A percentile compares a stretch with the other conserved stretches of the same genome.
These are phyloP conservation scores for Zygoascus hellenicus DNA, from an alignment of 1,139 yeast genomes.

Conservation along the genomic window DNA sequence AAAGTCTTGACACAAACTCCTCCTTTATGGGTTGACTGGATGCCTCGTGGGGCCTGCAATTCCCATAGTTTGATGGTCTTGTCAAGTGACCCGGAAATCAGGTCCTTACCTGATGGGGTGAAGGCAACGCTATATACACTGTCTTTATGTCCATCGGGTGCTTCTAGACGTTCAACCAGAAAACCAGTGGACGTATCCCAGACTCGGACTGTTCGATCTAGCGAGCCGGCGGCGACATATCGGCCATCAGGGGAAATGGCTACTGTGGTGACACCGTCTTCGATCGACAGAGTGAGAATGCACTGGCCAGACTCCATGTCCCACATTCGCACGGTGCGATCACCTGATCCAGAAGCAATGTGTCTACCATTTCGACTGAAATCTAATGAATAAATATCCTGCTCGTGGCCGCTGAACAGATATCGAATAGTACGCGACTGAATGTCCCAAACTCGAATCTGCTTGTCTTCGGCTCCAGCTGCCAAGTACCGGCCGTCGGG, in stretches of 20 bases:
- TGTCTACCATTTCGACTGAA: constrained; percentile 94
- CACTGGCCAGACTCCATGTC: constrained; percentile 90
- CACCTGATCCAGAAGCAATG: constrained; percentile 94
- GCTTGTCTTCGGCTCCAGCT: constrained; percentile 97
- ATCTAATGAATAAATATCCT: constrained; percentile 93
- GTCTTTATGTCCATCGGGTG: constrained; percentile 95
- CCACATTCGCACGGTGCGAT: constrained; percentile 95
- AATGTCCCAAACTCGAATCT: constrained; percentile 95
- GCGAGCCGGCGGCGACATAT: constrained; percentile 91
- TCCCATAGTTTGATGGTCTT: constrained; percentile 97
- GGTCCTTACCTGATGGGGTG: constrained; percentile 85
- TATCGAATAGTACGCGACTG: constrained; percentile 80
- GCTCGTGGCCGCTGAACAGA: constrained; percentile 92
- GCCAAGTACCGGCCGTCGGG: constrained; percentile 96
- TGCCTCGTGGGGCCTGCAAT: constrained; percentile 47
- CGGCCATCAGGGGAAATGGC: constrained; percentile 96
- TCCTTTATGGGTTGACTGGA: constrained; percentile 38
- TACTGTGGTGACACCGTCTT: constrained; percentile 97
- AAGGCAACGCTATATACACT: constrained; percentile 94
- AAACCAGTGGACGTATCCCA: constrained; percentile 93
- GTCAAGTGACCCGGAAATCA: constrained; percentile 92
- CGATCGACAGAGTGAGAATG: constrained; percentile 81
- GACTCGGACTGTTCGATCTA: constrained; percentile 91
- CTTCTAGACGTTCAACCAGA: constrained; percentile 85
- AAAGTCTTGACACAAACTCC: constrained; percentile 81